Percentiles rank a stretch among this genome's conserved stretches.
These are phyloP conservation scores for Galeopsis tetrahit DNA, from an alignment of 257 asterid species.

Conservation along the genomic window DNA sequence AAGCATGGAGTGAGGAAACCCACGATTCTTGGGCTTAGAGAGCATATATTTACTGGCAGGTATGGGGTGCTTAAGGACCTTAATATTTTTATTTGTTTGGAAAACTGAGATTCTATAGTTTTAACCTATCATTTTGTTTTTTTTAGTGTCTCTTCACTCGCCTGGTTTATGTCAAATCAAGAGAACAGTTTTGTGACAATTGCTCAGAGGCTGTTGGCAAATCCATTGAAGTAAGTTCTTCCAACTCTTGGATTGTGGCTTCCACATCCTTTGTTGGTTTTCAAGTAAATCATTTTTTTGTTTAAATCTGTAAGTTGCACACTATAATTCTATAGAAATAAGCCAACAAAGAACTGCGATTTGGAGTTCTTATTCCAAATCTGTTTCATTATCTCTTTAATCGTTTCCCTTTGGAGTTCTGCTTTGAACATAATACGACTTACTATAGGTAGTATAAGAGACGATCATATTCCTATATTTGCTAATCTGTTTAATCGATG, in stretches of 20 bases:
- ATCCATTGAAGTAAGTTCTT: conserved; percentile 88
- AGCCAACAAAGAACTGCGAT: neutral
- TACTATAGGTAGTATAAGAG: neutral
- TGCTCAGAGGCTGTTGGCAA: conserved; percentile 94
- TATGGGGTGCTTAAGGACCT: conserved; percentile 34
- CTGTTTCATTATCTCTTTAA: neutral
- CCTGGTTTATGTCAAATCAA: conserved; percentile 97
- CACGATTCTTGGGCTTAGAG: conserved; percentile 93
- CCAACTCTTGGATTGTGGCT: conserved; percentile 24
- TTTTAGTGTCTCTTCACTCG: conserved; percentile 95
- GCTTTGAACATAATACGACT: conserved; percentile 4
- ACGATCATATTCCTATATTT: neutral
- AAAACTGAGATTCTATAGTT: conserved; percentile 16
- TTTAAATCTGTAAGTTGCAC: neutral
- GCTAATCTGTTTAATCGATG: conserved; percentile 26
- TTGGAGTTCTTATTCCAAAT: too few relatives aligned
- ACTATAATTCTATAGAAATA: neutral
- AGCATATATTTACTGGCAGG: conserved; percentile 98
- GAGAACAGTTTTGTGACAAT: conserved; percentile 95
- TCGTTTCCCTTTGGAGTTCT: conserved; percentile 10
- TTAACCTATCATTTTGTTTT: conserved; percentile 30
- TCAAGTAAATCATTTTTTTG: conserved; percentile 8
- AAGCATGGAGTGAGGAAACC: conserved; percentile 90
- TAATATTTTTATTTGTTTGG: conserved; percentile 25
- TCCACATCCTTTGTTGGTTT: conserved; percentile 25